Evolutionary conservation across 78 protist species (phyloP).

Genomic region (Speleostelium caveatum): DNA sequence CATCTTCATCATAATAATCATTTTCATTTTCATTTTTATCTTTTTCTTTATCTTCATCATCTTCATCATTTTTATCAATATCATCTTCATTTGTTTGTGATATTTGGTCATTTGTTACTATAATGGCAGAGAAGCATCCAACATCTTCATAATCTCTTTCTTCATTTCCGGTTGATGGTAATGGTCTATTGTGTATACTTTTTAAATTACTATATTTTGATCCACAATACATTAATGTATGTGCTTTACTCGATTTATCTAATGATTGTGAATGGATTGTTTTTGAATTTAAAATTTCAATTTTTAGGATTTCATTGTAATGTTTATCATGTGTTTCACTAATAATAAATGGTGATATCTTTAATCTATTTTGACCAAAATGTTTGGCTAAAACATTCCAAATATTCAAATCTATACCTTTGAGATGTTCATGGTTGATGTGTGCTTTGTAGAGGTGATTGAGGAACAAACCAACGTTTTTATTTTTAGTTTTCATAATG

Average conservation of each 20-base stretch:
- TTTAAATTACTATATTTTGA: too few species aligned
- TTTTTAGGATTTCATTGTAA: background rate
- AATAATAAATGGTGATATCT: background rate
- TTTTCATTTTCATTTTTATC: too few species aligned
- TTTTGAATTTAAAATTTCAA: background rate
- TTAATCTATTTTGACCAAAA: background rate
- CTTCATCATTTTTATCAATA: too few species aligned
- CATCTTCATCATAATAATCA: too few species aligned
- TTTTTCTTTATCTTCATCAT: too few species aligned
- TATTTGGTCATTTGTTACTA: too few species aligned
- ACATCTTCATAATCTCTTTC: background rate
- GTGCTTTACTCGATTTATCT: background rate
- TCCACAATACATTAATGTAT: background rate
- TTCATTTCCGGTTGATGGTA: background rate
- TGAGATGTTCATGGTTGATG: background rate
- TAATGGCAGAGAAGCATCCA: constrained; percentile 11
- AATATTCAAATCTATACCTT: background rate
- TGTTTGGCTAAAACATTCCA: background rate
- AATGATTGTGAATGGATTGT: background rate
- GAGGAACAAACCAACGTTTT: background rate
- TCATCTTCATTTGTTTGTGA: too few species aligned
- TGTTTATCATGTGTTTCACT: too few species aligned
- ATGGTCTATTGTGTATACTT: too few species aligned
- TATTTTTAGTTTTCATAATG: background rate
- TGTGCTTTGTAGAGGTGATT: constrained; percentile 9